Conservation (phyloP, 495 filamentous ascomycete species). For the Tuber calosporum region DNA sequence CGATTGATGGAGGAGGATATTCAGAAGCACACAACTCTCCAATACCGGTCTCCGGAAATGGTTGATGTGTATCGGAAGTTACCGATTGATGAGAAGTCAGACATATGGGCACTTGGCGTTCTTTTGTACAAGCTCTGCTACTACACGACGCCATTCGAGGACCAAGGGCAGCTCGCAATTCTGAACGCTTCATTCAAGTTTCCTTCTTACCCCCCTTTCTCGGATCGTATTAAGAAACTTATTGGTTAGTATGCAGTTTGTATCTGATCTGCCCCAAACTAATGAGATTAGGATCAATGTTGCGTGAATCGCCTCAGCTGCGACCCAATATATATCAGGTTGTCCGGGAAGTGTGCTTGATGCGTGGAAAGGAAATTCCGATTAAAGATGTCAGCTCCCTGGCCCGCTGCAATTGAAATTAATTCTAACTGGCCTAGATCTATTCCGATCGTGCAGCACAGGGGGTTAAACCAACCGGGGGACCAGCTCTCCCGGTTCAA, state of each 20-base stretch:
- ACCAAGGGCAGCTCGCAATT: slow-evolving; percentile 96
- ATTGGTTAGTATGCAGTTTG: slow-evolving; percentile 59
- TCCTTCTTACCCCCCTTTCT: slow-evolving; percentile 79
- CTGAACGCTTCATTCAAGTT: slow-evolving; percentile 93
- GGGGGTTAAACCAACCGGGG: slow-evolving; percentile 24
- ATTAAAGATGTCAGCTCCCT: slow-evolving; percentile 72
- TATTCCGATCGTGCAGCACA: slow-evolving; percentile 28
- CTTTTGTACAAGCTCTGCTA: slow-evolving; percentile 97
- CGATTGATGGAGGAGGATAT: slow-evolving; percentile 92
- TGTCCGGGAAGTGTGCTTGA: slow-evolving; percentile 70
- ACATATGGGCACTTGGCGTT: slow-evolving; percentile 96
- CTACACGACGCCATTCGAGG: slow-evolving; percentile 98
- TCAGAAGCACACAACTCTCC: slow-evolving; percentile 91
- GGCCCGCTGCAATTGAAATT: neutral
- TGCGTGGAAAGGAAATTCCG: slow-evolving; percentile 82
- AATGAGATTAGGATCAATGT: slow-evolving; percentile 65
- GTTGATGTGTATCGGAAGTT: slow-evolving; percentile 94
- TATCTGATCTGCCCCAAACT: slow-evolving; percentile 23
- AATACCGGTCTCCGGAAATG: slow-evolving; percentile 98
- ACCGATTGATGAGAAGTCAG: slow-evolving; percentile 97
- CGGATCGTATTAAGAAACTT: slow-evolving; percentile 79
- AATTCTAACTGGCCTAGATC: slow-evolving; percentile 24
- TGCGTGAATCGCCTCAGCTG: slow-evolving; percentile 71
- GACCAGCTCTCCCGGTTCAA: slow-evolving; percentile 34
- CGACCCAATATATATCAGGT: slow-evolving; percentile 94